Evolutionary conservation across 1,284 basidiomycete genomes (phyloP).

Genomic region (Anthracocystis walkeri): DNA sequence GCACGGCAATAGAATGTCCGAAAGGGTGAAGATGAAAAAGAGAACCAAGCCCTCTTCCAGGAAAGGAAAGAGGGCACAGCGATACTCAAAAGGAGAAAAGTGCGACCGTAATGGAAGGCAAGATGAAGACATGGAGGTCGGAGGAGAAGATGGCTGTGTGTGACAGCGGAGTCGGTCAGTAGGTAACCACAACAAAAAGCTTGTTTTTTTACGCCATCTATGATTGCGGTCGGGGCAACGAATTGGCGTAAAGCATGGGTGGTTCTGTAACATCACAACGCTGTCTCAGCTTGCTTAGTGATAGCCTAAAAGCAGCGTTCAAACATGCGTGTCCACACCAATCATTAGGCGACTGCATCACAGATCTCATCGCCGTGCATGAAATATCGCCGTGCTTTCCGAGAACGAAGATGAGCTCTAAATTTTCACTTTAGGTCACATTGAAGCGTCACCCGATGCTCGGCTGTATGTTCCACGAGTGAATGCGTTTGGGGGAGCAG

Average conservation of each 20-base stretch:
- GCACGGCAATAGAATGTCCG: neutral
- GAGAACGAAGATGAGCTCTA: neutral
- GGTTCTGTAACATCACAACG: too few relatives aligned
- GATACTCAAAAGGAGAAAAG: neutral
- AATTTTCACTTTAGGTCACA: neutral
- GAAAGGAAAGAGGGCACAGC: constrained; percentile 19
- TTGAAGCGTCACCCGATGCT: neutral
- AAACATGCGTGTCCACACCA: too few relatives aligned
- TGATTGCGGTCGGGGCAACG: too few relatives aligned
- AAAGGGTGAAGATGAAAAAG: neutral
- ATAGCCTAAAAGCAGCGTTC: too few relatives aligned
- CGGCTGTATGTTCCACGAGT: neutral
- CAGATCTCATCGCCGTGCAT: neutral
- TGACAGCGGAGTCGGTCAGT: too few relatives aligned
- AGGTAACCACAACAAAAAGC: too few relatives aligned
- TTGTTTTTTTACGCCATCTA: too few relatives aligned
- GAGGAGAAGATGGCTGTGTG: neutral
- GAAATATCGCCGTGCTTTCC: constrained; percentile 5
- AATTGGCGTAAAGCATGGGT: too few relatives aligned
- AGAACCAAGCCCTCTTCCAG: constrained; percentile 4
- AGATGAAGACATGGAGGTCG: constrained; percentile 13
- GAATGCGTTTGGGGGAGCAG: neutral
- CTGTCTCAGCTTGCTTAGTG: too few relatives aligned
- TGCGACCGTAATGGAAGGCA: neutral
- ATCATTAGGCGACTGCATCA: too few relatives aligned